Percentiles rank a stretch among this genome's conserved stretches.
Evolutionary conservation across 108 stramenopile species (phyloP).

Genomic region (Cyclotella cryptica): DNA sequence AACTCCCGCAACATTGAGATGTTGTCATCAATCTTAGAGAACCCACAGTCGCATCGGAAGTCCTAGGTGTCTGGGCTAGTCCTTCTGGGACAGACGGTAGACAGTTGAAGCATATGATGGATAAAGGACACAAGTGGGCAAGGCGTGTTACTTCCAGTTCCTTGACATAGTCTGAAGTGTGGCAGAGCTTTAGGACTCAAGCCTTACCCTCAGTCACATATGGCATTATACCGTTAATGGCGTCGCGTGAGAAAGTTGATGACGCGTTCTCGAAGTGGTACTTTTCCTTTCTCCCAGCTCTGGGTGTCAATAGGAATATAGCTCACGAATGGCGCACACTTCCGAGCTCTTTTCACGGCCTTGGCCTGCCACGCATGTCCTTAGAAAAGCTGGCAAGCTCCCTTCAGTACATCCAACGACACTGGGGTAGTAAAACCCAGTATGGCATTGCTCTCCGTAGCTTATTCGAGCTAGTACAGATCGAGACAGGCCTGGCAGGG

Average conservation of each 20-base stretch:
- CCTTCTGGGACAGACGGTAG: no score
- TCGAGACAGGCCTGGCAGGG: conserved; percentile 12
- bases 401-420: not conserved
- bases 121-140: no score
- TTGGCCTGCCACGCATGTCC: conserved; percentile 13
- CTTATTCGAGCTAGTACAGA: not conserved
- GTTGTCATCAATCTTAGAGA: no score
- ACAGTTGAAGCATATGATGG: no score
- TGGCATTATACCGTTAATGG: conserved; percentile 8
- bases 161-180: no score
- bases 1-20: no score
- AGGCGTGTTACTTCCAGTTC: no score
- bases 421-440: not conserved
- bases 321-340: conserved; percentile 2
- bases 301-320: conserved; percentile 7
- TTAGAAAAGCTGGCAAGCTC: not conserved
- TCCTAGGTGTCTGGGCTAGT: no score
- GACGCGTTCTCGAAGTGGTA: not conserved
- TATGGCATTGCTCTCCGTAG: not conserved
- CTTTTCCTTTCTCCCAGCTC: conserved; percentile 4
- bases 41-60: no score
- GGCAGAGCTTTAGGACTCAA: no score
- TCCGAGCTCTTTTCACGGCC: not conserved
- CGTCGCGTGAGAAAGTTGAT: not conserved
- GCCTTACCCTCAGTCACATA: not conserved